These are phyloP conservation scores for Mitosporidium daphniae DNA, from an alignment of 371 early-diverging fungal genomes.

Conservation along the genomic window DNA sequence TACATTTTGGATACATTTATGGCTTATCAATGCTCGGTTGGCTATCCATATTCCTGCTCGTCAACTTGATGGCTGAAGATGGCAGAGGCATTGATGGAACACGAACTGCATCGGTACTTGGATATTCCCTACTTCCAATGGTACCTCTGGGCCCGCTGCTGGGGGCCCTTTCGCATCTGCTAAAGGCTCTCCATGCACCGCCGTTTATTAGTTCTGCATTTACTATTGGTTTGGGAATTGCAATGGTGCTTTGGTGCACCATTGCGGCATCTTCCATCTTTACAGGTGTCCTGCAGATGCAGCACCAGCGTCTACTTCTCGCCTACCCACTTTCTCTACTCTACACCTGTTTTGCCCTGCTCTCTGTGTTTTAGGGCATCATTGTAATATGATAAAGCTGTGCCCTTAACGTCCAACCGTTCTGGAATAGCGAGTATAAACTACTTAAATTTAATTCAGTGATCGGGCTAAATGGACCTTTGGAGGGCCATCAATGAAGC, in stretches of 20 bases:
- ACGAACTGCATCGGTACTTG: constrained; percentile 61
- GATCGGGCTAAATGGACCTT: no score
- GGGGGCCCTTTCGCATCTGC: no score
- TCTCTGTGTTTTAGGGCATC: constrained; percentile 61
- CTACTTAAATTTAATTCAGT: no score
- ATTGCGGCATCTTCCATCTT: constrained; percentile 71
- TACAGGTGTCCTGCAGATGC: constrained; percentile 51
- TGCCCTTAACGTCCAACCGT: no score
- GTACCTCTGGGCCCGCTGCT: constrained; percentile 33
- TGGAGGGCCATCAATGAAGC: no score
- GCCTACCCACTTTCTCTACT: constrained; percentile 72
- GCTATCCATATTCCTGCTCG: constrained; percentile 31
- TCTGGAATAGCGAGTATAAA: no score
- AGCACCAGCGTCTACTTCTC: constrained; percentile 54
- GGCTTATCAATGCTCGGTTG: constrained; percentile 65
- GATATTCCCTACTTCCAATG: constrained; percentile 74
- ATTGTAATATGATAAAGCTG: no score
- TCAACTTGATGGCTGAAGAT: constrained; percentile 59
- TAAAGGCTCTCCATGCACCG: no score
- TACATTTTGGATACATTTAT: constrained; percentile 80
- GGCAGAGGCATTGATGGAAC: constrained; percentile 51
- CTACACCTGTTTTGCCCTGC: constrained; percentile 62
- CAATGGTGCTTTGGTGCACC: constrained; percentile 47
- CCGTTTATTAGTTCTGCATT: constrained; percentile 10
- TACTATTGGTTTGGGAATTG: constrained; percentile 15